Percentiles rank a stretch among this genome's conserved stretches.
phyloP scores from a whole-genome alignment of 2,329 filamentous ascomycete genomes.

The Paecilomyces fulvus region DNA sequence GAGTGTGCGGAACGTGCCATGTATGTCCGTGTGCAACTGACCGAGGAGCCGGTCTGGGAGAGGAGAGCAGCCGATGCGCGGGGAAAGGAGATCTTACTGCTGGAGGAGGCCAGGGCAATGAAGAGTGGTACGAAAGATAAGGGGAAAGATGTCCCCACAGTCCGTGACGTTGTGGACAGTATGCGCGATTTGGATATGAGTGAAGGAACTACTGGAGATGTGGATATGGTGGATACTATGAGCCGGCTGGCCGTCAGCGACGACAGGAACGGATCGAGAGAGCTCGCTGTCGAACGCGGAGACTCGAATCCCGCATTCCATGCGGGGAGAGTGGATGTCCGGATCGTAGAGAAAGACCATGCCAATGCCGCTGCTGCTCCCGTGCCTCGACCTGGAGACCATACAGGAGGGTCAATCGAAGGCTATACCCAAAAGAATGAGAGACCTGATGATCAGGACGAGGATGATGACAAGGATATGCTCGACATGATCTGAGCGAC shows the following conservation, averaged over 20 bases:
- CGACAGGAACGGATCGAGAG: constrained; percentile 12
- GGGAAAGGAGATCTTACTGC: constrained; percentile 50
- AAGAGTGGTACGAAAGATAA: constrained; percentile 10
- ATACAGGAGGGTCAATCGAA: constrained; percentile 33
- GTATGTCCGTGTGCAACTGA: constrained; percentile 82
- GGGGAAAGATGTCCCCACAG: constrained; percentile 9
- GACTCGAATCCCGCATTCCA: constrained; percentile 18
- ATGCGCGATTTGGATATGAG: constrained; percentile 14
- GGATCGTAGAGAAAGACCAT: constrained; percentile 25
- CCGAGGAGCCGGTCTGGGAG: constrained; percentile 78
- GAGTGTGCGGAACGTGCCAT: constrained; percentile 70
- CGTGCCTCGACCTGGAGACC: constrained; percentile 23
- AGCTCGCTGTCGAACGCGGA: constrained; percentile 29
- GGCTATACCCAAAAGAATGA: constrained; percentile 28
- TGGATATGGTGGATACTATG: constrained; percentile 16
- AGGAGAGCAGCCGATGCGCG: constrained; percentile 46
- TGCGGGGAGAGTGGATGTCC: constrained; percentile 22
- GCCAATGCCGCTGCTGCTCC: constrained; percentile 18
- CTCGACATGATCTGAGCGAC: constrained; percentile 28
- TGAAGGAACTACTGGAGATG: constrained; percentile 4
- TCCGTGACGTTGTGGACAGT: constrained; percentile 19
- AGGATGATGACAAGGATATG: constrained; percentile 46
- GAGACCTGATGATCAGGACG: constrained; percentile 32
- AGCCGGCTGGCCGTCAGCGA: constrained; percentile 19
- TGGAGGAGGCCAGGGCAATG: constrained; percentile 50